Evolutionary conservation across 2,329 filamentous ascomycete genomes (phyloP).

Genomic region (Fusarium pseudoanthophilum): DNA sequence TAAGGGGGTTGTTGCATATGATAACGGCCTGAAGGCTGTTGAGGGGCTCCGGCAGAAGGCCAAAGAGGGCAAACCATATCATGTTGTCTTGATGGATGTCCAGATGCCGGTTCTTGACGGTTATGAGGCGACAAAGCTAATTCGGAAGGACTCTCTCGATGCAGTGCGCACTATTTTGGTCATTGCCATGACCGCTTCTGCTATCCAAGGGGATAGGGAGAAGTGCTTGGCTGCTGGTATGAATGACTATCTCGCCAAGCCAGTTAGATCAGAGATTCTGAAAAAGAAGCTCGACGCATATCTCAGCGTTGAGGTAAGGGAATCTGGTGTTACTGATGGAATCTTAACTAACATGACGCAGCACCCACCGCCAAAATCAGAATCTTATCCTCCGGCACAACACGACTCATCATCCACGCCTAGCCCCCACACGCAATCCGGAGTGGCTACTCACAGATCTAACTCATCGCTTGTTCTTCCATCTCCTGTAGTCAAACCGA

Average conservation of each 20-base stretch:
- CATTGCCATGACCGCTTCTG: constrained; percentile 96
- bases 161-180: constrained; percentile 86
- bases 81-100: constrained; percentile 94
- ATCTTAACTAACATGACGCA: constrained; percentile 21
- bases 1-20: constrained; percentile 82
- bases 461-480: constrained; percentile 16
- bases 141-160: constrained; percentile 80
- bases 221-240: constrained; percentile 96
- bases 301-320: constrained; percentile 53
- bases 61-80: constrained; percentile 79
- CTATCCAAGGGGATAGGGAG: constrained; percentile 93
- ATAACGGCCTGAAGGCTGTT: constrained; percentile 88
- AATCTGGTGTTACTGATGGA: neutral
- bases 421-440: constrained; percentile 15
- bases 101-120: constrained; percentile 96
- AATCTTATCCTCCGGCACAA: constrained; percentile 6
- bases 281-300: constrained; percentile 81
- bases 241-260: constrained; percentile 97
- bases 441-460: constrained; percentile 12
- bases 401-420: constrained; percentile 2
- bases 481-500: constrained; percentile 10
- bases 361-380: constrained; percentile 25
- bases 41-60: constrained; percentile 83
- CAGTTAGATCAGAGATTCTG: constrained; percentile 87
- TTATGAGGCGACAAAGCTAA: constrained; percentile 87